Evolutionary conservation across 108 stramenopile species (phyloP), one percentile per base, ranked within the genome.

Genomic region (Skeletonema tropicum): DNA sequence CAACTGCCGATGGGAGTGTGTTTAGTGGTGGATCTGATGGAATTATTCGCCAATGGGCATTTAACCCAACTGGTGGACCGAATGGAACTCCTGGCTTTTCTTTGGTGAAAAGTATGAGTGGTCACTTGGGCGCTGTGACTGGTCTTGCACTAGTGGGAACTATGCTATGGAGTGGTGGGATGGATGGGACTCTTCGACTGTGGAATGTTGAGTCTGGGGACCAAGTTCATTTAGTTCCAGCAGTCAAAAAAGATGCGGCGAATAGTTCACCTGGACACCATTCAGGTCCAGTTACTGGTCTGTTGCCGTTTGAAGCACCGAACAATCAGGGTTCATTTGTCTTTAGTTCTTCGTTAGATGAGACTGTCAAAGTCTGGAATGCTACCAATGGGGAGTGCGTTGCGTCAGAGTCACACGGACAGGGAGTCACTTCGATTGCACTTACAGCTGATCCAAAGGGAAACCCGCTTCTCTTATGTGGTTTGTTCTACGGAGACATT

Each of bases 341-440:
- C 5, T 70, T 95, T 66, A 89, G 86, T 68, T 86, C 88, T 23
- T 84, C 84, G 12, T 72, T 95, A 39, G 94, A 95, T 71, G 89
- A 92, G 60, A 86, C 88, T 15, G 85, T 95, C 60, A 90, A 89
- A 83, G 94, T 90, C 6, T 95, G 92, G 92, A 92, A 93, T 70
- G 86, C 87, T 2, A 70, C 73, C 3, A 91, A 90, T 33, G 94
- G 92, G n/a, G 78, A 89, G 33, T 92, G 90, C 60, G 90, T 95
- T 2, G 86, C 83, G 45, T 90, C 85, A 41, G 92, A 92, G 75
- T 36, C 30, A 15, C 89, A 93, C 70, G 89, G 86, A n/a, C 89
- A 91, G 71, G 92, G 94, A 12, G 88, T 95, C 9, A 84, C 89
- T 6, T 66, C 76, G 8, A 95, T 95, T 79, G 77, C 89, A 60